Evolutionary conservation across 495 filamentous ascomycete species (phyloP).

Genomic region (Lasiosphaeria miniovina): DNA sequence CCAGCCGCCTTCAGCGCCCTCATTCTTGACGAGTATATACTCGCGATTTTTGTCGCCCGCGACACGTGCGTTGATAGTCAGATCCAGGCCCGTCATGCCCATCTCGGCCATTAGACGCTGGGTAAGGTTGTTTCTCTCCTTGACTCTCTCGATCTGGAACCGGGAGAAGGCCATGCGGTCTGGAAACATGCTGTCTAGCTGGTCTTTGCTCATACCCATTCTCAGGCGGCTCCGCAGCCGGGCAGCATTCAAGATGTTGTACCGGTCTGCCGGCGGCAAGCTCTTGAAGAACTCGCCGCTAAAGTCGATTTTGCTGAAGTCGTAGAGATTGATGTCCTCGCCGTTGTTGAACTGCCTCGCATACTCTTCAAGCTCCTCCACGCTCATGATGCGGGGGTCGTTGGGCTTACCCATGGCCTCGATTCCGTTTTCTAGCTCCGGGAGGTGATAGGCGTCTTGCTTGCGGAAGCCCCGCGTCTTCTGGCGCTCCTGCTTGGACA

Average conservation of each 20-base stretch:
- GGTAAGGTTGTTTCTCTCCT: constrained; percentile 89
- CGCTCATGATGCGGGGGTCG: constrained; percentile 91
- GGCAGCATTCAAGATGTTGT: constrained; percentile 95
- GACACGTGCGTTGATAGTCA: constrained; percentile 67
- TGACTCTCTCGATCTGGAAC: constrained; percentile 93
- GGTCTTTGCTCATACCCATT: constrained; percentile 96
- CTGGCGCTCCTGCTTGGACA: constrained; percentile 72
- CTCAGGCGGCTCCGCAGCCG: constrained; percentile 78
- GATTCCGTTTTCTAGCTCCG: constrained; percentile 71
- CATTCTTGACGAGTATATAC: constrained; percentile 94
- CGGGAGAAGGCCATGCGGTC: constrained; percentile 95
- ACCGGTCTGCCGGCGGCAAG: constrained; percentile 83
- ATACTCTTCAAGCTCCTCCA: constrained; percentile 90
- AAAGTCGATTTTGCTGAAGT: constrained; percentile 98
- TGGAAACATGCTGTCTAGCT: constrained; percentile 93
- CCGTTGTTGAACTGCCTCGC: constrained; percentile 86
- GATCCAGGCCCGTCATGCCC: constrained; percentile 76
- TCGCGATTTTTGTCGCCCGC: constrained; percentile 88
- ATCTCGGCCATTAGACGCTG: constrained; percentile 93
- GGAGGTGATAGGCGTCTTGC: constrained; percentile 91
- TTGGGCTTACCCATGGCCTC: constrained; percentile 84
- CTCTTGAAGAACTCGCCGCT: constrained; percentile 89
- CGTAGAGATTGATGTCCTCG: constrained; percentile 96
- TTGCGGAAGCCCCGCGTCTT: constrained; percentile 78
- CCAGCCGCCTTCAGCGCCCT: constrained; percentile 94